These are phyloP conservation scores for Solanum boliviense DNA, from an alignment of 257 asterid genomes.

Conservation along the genomic window DNA sequence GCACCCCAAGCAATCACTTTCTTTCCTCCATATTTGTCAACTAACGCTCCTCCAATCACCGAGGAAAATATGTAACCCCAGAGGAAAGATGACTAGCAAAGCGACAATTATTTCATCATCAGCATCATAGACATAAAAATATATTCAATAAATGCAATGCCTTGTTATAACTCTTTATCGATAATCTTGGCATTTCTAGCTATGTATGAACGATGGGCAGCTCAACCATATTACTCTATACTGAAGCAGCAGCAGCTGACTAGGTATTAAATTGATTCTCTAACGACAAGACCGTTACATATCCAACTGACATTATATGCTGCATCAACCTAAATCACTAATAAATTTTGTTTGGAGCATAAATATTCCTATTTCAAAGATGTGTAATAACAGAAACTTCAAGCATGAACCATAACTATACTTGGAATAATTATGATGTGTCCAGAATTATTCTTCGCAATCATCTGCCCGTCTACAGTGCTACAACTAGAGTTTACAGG, in stretches of 20 bases:
- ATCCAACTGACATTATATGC: background rate
- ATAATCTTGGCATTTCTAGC: background rate
- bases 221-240: background rate
- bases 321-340: background rate
- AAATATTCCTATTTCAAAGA: background rate
- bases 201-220: background rate
- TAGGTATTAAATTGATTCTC: background rate
- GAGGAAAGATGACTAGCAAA: conserved; percentile 78
- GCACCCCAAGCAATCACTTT: conserved; percentile 87
- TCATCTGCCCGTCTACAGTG: background rate
- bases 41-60: conserved; percentile 84
- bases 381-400: background rate
- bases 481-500: background rate
- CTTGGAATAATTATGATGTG: background rate
- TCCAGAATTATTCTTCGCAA: background rate
- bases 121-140: background rate
- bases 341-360: background rate
- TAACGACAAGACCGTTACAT: background rate
- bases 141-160: background rate
- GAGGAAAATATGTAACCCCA: conserved; percentile 98
- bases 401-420: background rate
- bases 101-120: background rate
- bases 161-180: background rate
- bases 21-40: conserved; percentile 85
- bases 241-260: background rate